Conservation (phyloP, 1,139 yeast species). For the Pichiaceae sp. region DNA sequence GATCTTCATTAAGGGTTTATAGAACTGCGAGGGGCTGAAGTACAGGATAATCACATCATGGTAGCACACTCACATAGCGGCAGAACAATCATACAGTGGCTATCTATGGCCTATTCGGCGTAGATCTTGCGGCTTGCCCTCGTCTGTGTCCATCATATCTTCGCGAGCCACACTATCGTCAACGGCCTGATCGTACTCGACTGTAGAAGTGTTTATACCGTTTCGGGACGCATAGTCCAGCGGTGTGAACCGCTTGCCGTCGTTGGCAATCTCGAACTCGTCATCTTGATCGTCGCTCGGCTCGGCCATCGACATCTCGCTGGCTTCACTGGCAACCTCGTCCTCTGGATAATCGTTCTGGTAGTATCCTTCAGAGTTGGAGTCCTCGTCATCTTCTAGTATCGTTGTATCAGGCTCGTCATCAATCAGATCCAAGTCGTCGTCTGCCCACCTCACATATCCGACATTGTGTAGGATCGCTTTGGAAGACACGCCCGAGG, state of each 20-base stretch:
- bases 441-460: constrained; percentile 60
- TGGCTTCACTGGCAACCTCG: constrained; percentile 37
- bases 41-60: no score
- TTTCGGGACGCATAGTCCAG: constrained; percentile 14
- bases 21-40: no score
- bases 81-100: no score
- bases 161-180: neutral
- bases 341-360: constrained; percentile 94
- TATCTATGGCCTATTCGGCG: no score
- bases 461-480: constrained; percentile 40
- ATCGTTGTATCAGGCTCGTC: constrained; percentile 38
- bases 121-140: no score
- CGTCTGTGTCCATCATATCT: constrained; percentile 20
- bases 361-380: constrained; percentile 86
- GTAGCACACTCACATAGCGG: no score
- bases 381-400: constrained; percentile 57
- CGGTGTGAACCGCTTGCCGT: constrained; percentile 21
- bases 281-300: constrained; percentile 34
- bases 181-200: constrained; percentile 1
- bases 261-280: constrained; percentile 24
- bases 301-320: constrained; percentile 15
- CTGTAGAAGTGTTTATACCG: constrained; percentile 8
- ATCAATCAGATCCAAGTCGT: constrained; percentile 44
- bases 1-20: constrained; percentile 57
- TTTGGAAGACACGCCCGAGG: constrained; percentile 21